Percentiles rank a stretch among this genome's conserved stretches.
These are phyloP conservation scores for Stephania yunnanensis DNA, from an alignment of 164 flowering plant genomes.

Conservation along the genomic window DNA sequence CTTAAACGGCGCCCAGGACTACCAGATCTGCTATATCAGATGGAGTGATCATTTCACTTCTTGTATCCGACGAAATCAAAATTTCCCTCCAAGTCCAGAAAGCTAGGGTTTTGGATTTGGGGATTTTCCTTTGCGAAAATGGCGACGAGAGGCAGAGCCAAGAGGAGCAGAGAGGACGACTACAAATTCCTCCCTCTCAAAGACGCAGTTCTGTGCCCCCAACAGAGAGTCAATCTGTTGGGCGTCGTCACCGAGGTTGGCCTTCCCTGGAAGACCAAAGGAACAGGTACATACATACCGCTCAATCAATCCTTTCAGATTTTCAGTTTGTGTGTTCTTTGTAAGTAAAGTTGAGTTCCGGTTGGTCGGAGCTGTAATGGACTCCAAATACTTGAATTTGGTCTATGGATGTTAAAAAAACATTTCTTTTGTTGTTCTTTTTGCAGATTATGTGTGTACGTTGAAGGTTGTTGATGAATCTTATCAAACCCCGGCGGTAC, in stretches of 20 bases:
- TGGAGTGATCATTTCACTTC: background rate
- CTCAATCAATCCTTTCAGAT: background rate
- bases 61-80: background rate
- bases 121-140: background rate
- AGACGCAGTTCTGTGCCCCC: background rate
- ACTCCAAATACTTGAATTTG: background rate
- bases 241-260: background rate
- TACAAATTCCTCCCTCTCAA: background rate
- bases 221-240: background rate
- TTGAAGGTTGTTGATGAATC: background rate
- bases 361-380: background rate
- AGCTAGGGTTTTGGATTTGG: background rate
- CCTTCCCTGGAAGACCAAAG: background rate
- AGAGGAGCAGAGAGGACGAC: background rate
- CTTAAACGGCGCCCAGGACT: background rate
- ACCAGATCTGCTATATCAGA: background rate
- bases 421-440: background rate
- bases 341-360: background rate
- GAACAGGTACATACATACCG: background rate
- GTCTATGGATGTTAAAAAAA: no score
- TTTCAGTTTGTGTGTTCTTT: background rate
- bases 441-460: constrained; percentile 2
- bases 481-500: background rate
- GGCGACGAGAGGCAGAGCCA: no score
- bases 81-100: background rate